phyloP scores from a whole-genome alignment of 2,329 filamentous ascomycete genomes.

The Didymella lethalis region DNA sequence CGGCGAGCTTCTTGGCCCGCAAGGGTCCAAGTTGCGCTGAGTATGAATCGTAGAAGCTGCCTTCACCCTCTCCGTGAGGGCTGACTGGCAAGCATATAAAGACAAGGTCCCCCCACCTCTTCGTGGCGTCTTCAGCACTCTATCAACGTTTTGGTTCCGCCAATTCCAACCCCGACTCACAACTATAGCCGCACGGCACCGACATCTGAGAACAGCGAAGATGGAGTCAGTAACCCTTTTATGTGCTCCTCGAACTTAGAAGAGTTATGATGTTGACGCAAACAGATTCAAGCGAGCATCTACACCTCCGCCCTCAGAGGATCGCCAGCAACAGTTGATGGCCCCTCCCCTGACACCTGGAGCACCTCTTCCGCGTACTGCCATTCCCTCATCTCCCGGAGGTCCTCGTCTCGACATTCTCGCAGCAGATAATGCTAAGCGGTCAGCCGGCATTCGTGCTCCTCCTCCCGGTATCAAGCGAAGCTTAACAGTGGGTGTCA shows the following conservation, averaged over 20 bases:
- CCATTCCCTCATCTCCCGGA: slow-evolving; percentile 5
- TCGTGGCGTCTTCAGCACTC: neutral
- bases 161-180: neutral
- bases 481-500: slow-evolving; percentile 2
- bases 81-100: neutral
- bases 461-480: neutral
- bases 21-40: neutral
- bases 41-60: neutral
- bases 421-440: neutral
- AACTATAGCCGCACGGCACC: neutral
- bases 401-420: neutral
- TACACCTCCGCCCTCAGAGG: neutral
- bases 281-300: neutral
- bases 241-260: neutral
- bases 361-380: neutral
- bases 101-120: neutral
- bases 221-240: slow-evolving; percentile 3
- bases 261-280: neutral
- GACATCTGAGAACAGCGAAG: neutral
- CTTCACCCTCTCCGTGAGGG: slow-evolving; percentile 3
- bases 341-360: neutral
- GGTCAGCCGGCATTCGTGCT: neutral
- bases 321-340: neutral
- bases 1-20: neutral
- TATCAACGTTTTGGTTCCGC: neutral